phyloP scores from a whole-genome alignment of 2,329 filamentous ascomycete genomes.

The Cryphonectria radicalis region DNA sequence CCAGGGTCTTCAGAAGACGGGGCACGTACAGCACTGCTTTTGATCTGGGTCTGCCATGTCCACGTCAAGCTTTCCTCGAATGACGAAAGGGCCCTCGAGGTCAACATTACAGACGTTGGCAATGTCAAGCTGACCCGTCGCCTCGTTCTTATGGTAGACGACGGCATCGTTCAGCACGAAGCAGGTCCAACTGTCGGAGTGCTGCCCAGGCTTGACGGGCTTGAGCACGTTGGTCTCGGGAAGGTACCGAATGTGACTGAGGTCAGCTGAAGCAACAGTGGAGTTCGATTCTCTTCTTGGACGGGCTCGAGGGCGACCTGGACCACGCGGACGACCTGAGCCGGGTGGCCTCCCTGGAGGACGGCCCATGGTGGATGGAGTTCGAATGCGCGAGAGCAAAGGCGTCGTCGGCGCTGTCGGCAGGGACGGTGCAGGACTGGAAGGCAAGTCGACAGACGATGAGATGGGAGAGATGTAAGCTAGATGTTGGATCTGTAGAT shows the following conservation, averaged over 20 bases:
- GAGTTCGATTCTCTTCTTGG: constrained; percentile 49
- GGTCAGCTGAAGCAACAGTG: constrained; percentile 49
- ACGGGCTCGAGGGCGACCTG: constrained; percentile 35
- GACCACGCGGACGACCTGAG: constrained; percentile 18
- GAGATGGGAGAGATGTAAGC: background rate
- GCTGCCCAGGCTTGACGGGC: constrained; percentile 35
- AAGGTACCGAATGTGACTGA: constrained; percentile 38
- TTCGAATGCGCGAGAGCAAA: background rate
- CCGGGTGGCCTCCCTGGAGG: constrained; percentile 18
- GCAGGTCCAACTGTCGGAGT: constrained; percentile 60
- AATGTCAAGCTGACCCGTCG: constrained; percentile 55
- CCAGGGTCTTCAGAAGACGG: background rate
- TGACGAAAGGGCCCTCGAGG: constrained; percentile 61
- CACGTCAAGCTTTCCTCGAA: constrained; percentile 63
- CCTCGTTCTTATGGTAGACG: constrained; percentile 52
- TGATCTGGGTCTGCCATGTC: constrained; percentile 46
- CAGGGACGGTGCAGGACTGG: background rate
- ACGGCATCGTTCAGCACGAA: constrained; percentile 66
- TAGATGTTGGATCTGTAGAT: background rate
- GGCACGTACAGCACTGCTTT: constrained; percentile 42
- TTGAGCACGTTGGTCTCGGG: constrained; percentile 45
- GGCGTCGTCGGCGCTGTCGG: no score
- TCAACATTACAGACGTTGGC: constrained; percentile 66
- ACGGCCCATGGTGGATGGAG: constrained; percentile 9
- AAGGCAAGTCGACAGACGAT: background rate